phyloP scores from a whole-genome alignment of 352 stramenopile species.

The Pythium volutum region DNA sequence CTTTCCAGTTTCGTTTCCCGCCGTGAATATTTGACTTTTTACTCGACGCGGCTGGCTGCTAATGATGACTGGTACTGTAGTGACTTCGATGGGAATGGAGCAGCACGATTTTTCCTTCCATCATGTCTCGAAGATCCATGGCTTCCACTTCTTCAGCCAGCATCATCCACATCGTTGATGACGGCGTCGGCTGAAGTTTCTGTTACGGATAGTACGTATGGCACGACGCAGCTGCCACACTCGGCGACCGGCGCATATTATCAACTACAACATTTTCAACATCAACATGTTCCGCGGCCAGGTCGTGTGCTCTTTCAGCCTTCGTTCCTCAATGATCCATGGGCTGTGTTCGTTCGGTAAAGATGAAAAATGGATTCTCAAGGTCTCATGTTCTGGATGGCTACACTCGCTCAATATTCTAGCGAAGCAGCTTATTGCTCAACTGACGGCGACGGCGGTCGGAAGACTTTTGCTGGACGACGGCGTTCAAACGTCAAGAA shows the following conservation, averaged over 20 bases:
- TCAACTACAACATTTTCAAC: not conserved
- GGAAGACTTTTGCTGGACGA: not conserved
- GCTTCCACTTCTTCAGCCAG: constrained; percentile 31
- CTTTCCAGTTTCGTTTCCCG: too few species aligned
- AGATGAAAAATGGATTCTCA: not conserved
- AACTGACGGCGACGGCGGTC: not conserved
- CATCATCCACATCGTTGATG: not conserved
- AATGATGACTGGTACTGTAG: not conserved
- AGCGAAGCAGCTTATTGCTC: not conserved
- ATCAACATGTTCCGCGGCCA: constrained; percentile 21
- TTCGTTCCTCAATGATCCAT: constrained; percentile 67
- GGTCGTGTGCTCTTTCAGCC: constrained; percentile 68
- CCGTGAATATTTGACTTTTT: too few species aligned
- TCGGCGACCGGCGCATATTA: too few species aligned
- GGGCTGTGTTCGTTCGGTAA: constrained; percentile 27
- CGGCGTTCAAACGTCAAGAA: constrained; percentile 40
- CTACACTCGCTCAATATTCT: not conserved
- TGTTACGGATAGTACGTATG: not conserved
- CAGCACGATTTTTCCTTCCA: constrained; percentile 54
- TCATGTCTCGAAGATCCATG: constrained; percentile 73
- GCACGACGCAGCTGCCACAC: not conserved
- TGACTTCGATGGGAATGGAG: constrained; percentile 36
- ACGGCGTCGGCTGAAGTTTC: not conserved
- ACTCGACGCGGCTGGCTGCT: not conserved
- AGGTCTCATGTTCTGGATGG: not conserved